A percentile compares a stretch with the other conserved stretches of the same genome.
Evolutionary conservation across 2,329 filamentous ascomycete species (phyloP).

Genomic region (Elsinoe ampelina): DNA sequence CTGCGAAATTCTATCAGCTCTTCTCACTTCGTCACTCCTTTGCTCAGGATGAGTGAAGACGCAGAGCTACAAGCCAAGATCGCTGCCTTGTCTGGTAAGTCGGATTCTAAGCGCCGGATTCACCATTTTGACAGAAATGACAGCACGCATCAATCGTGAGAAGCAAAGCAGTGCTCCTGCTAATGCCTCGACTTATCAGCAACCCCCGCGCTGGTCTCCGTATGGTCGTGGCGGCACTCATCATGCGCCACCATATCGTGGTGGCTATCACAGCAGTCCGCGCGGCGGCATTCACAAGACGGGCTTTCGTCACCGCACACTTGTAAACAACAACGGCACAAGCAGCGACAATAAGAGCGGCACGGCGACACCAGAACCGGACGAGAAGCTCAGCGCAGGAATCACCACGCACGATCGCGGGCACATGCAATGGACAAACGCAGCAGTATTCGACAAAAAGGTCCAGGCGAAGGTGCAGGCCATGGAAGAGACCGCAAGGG

Average conservation of each 20-base stretch:
- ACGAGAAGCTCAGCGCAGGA: slow-evolving; percentile 1
- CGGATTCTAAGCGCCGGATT: background rate
- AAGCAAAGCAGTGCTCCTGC: slow-evolving; percentile 11
- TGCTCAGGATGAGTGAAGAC: slow-evolving; percentile 15
- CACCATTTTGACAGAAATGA: background rate
- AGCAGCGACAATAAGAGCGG: background rate
- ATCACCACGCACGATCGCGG: slow-evolving; percentile 16
- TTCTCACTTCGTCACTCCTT: background rate
- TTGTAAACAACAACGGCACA: slow-evolving; percentile 14
- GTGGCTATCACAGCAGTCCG: background rate
- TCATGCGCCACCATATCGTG: background rate
- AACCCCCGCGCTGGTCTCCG: slow-evolving; percentile 15
- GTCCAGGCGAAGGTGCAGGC: slow-evolving; percentile 58
- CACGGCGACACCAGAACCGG: slow-evolving; percentile 12
- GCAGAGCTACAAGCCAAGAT: slow-evolving; percentile 18
- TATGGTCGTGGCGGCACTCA: slow-evolving; percentile 6
- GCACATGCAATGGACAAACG: slow-evolving; percentile 63
- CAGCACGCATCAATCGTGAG: slow-evolving; percentile 17
- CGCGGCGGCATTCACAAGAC: slow-evolving; percentile 13
- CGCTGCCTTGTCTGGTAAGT: slow-evolving; percentile 16
- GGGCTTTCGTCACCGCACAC: slow-evolving; percentile 15
- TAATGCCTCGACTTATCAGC: background rate
- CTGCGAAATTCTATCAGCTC: background rate
- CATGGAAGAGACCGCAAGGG: slow-evolving; percentile 58
- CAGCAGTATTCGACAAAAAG: slow-evolving; percentile 66